Base-by-base conservation (phyloP, 2,329 filamentous ascomycete species). In the Boeremia exigua region DNA sequence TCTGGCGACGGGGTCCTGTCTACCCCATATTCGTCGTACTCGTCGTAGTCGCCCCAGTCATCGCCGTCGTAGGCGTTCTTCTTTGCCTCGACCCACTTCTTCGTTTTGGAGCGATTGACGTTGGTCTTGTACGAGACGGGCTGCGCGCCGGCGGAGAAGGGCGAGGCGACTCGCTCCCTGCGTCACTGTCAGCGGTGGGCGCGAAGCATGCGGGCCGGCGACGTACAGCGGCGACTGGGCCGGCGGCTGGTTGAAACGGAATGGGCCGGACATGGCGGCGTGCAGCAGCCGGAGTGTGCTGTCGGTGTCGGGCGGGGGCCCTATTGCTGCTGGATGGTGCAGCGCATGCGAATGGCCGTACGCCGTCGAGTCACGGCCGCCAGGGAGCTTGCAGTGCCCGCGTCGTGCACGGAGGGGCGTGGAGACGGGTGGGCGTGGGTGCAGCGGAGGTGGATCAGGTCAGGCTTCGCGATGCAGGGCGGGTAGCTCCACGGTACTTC, bases 41-140 rank as follows among this genome's bases (percentile, higher is more conserved):
- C 82, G 61, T 82, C 80, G 60, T 79, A 80, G 38, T 86, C 89
- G 32, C 92, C 94, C 93, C 94, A 97, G 70, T 96, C 94, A 68
- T 96, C 92, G 60, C 93, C 94, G 68, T 94, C 93, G 71, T 98
- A 98, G 71, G 86, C 90, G 66, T 90, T 88, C 55, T 86, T 83
- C 75, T 93, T 94, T 32, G 94, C 94, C 69, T 96, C 89, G 33
- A 94, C 89, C 94, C 94, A 98, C 84, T 96, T 96, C 77, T 88
- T 90, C 51, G 93, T 97, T 79, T 96, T 96, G 52, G 87, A 85
- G 59, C 94, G 88, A 77, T 91, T 94, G 44, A 97, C 88, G 74
- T 96, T 96, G 47, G 92, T 86, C 73, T 90, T 89, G 78, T 93
- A 96, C 25, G 82, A 84, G 27, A 84, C 75, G 25, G 81, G 78